phyloP scores from a whole-genome alignment of 441 rosid species.

The Pelargonium fulgidum region DNA sequence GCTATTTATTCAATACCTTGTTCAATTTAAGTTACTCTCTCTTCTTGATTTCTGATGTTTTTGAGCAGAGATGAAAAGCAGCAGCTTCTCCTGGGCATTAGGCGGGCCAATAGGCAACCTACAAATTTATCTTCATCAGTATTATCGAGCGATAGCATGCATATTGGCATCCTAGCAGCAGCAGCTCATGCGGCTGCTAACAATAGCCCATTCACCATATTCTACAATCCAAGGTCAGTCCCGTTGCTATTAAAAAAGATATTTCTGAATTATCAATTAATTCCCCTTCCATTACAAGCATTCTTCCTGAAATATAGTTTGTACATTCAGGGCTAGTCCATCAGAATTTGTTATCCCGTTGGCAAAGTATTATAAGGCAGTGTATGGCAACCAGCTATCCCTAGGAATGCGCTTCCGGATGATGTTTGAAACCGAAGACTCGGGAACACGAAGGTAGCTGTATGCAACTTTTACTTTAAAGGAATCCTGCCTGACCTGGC shows the following conservation, averaged over 20 bases:
- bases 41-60: slow-evolving; percentile 14
- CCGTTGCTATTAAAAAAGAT: not conserved
- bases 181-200: slow-evolving; percentile 98
- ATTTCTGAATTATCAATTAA: not conserved
- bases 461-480: slow-evolving; percentile 12
- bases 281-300: not conserved
- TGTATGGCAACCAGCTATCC: slow-evolving; percentile 62
- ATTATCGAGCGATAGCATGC: slow-evolving; percentile 95
- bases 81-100: slow-evolving; percentile 75
- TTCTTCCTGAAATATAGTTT: not conserved
- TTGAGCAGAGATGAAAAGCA: slow-evolving; percentile 79
- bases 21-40: not conserved
- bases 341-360: slow-evolving; percentile 57
- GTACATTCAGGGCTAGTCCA: slow-evolving; percentile 61
- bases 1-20: not conserved
- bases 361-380: slow-evolving; percentile 87
- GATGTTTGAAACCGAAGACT: slow-evolving; percentile 98
- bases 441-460: slow-evolving; percentile 64
- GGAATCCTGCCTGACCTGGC: not conserved
- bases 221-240: slow-evolving; percentile 75
- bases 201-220: slow-evolving; percentile 81
- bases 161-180: slow-evolving; percentile 88
- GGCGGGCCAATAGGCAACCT: slow-evolving; percentile 89
- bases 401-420: slow-evolving; percentile 89
- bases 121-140: slow-evolving; percentile 80